These are phyloP conservation scores for Phycomyces nitens DNA, from an alignment of 192 early-diverging fungal genomes.

Conservation along the genomic window DNA sequence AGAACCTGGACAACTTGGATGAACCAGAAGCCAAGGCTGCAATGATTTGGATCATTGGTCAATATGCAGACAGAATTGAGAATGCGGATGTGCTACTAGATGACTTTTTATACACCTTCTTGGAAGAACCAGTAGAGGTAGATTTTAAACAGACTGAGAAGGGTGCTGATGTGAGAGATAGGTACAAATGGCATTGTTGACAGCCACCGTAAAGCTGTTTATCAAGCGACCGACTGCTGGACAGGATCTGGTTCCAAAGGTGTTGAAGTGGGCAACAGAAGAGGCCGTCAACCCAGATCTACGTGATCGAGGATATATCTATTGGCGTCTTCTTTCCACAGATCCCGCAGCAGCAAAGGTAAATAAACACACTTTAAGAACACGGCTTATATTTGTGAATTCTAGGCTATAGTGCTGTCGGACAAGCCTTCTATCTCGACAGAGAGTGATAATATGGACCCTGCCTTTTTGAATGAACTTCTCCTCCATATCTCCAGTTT, in stretches of 20 bases:
- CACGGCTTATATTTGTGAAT: background rate
- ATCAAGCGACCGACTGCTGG: conserved; percentile 88
- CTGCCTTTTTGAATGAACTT: conserved; percentile 80
- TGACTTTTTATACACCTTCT: conserved; percentile 83
- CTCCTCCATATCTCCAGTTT: conserved; percentile 83
- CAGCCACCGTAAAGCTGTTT: conserved; percentile 94
- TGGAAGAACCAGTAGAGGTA: conserved; percentile 81
- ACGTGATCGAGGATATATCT: conserved; percentile 96
- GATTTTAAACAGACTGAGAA: background rate
- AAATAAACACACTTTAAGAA: background rate
- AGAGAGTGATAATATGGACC: conserved; percentile 90
- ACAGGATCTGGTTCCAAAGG: conserved; percentile 89
- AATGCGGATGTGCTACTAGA: conserved; percentile 90
- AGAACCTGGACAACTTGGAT: conserved; percentile 94
- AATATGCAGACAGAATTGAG: conserved; percentile 96
- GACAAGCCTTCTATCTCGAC: conserved; percentile 94
- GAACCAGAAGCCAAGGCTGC: conserved; percentile 96
- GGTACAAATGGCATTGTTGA: conserved; percentile 90
- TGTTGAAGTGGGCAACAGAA: conserved; percentile 93
- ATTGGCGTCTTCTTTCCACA: conserved; percentile 94
- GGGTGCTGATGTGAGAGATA: background rate
- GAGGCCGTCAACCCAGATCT: conserved; percentile 96
- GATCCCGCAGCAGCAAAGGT: conserved; percentile 87
- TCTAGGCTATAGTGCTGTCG: conserved; percentile 79
- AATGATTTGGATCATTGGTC: conserved; percentile 99